Evolutionary conservation across 148 eudicot genomes (phyloP).

Genomic region (Cornus controversa): DNA sequence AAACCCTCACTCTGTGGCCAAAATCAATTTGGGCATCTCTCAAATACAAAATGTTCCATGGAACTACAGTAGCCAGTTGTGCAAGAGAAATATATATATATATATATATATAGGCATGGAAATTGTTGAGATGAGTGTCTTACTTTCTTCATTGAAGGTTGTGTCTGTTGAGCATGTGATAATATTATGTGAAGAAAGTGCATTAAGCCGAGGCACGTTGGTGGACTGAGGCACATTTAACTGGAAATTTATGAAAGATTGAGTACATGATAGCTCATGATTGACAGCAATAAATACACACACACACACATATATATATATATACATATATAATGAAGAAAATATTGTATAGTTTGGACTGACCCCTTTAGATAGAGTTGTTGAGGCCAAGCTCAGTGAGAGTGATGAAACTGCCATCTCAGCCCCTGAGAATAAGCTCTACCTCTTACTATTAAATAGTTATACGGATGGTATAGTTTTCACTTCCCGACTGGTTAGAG

Average conservation of each 20-base stretch:
- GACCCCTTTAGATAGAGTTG: constrained; percentile 40
- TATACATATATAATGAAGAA: not conserved
- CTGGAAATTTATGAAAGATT: constrained; percentile 1
- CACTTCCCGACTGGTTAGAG: not conserved
- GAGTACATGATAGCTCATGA: not conserved
- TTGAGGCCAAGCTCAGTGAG: constrained; percentile 44
- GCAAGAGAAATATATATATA: not conserved
- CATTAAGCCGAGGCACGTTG: constrained; percentile 8
- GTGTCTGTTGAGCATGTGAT: constrained; percentile 15
- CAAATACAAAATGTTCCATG: not conserved
- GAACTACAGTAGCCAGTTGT: not conserved
- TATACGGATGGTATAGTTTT: not conserved
- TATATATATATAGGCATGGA: no score
- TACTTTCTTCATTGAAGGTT: constrained; percentile 13
- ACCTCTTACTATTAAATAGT: not conserved
- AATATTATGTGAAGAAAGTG: constrained; percentile 8
- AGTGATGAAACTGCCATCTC: constrained; percentile 57
- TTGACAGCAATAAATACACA: not conserved
- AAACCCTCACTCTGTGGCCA: not conserved
- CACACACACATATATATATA: not conserved
- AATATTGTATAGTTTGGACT: not conserved
- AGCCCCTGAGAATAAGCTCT: not conserved
- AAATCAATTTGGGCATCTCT: not conserved
- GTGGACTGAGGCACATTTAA: constrained; percentile 12
- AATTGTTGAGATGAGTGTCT: not conserved